These are phyloP conservation scores for Lasiosphaeria hispida DNA, from an alignment of 495 filamentous ascomycete genomes.

Conservation along the genomic window DNA sequence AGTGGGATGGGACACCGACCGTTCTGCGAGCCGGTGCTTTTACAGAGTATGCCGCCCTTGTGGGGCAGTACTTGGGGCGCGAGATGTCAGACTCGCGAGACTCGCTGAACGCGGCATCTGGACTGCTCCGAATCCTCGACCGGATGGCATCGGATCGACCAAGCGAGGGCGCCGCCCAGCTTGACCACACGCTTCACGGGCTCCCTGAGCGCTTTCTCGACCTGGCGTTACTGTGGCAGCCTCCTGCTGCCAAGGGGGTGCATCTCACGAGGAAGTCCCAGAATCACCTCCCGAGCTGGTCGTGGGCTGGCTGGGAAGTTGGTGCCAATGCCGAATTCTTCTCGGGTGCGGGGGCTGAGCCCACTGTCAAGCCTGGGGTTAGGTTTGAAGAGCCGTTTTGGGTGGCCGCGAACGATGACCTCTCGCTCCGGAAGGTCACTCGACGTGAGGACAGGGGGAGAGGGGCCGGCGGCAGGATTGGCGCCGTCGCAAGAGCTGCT, in stretches of 20 bases:
- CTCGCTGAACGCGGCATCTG: not conserved
- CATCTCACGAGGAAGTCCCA: not conserved
- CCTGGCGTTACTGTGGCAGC: not conserved
- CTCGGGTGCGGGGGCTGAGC: not conserved
- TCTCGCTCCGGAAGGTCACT: not conserved
- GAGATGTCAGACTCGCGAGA: constrained; percentile 1
- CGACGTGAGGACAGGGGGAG: too few relatives aligned
- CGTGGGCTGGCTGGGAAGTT: constrained; percentile 5
- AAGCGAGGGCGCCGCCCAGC: not conserved
- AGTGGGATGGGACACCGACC: not conserved
- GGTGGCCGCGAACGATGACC: not conserved
- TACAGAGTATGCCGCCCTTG: not conserved
- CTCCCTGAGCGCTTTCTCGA: not conserved
- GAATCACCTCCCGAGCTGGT: constrained; percentile 1
- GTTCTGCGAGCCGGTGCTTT: not conserved
- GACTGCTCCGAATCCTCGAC: not conserved
- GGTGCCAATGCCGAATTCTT: not conserved
- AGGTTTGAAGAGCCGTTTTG: not conserved
- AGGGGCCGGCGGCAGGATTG: not conserved
- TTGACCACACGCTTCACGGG: not conserved
- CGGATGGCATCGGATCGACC: not conserved
- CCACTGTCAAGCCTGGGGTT: not conserved
- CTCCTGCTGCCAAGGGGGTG: not conserved
- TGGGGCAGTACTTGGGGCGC: not conserved
- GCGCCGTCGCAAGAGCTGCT: not conserved